Base-by-base conservation (phyloP, 768 basidiomycete species). In the Lactifluus piperatus region DNA sequence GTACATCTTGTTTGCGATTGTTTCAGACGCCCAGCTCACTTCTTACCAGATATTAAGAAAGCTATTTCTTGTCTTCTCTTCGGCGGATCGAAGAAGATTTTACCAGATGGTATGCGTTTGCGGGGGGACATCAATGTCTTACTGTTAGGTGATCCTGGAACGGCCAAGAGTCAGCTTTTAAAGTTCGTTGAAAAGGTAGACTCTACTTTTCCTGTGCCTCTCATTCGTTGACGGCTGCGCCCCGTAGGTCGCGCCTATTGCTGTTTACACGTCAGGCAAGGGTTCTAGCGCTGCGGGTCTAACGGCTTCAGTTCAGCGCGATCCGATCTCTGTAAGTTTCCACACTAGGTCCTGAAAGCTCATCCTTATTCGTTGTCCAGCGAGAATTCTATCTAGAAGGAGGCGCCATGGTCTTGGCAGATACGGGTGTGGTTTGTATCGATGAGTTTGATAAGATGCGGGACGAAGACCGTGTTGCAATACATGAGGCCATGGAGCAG, bases 381-480 rank as follows among this genome's bases (percentile, higher is more conserved):
- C 83, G 97, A 46, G 97, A 99, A 71, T 98, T 99, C 73, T 98
- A 97, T 73, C 81, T 99, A 6, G 97, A 99, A 77, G 97, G 97
- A 8, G 97, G 97, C 24, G 97, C 97, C 1, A 98, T 99, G 97
- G 97, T 99, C 6, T 82, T 98, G 37, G 97, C 97, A 1, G 97
- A 99, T 70, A 91, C 91, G 13, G 97, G 97, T 29, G 94, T 99
- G 14, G 97, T 98, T 39, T 98, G 97, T 68, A 99, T 99, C 68
- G 97, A 99, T 67, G 97, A 99, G 71, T 99, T 99, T 67, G 97
- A 99, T 75, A 99, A 99, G 77, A 99, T 99, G 97, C 80, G 95
- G 39, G 97, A 99, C 65, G 95, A 98, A 72, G 97, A 99, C 71
- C 85, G 97, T 56, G 97, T 98, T 5, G 97, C 97, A 0, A 98